phyloP scores from a whole-genome alignment of 768 basidiomycete species.

The Suillus brevipes region DNA sequence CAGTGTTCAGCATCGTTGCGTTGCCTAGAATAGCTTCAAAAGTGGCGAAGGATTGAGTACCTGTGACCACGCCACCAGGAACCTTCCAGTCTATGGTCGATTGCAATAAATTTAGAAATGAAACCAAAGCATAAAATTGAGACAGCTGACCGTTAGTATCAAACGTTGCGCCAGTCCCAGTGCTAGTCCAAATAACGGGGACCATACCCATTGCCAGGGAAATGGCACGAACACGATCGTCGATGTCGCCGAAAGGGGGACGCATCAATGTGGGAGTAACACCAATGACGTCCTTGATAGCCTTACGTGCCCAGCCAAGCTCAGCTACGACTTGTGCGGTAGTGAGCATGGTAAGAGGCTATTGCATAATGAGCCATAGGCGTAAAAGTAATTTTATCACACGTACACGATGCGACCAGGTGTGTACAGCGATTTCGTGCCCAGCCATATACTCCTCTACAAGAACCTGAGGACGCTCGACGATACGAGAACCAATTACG shows the following conservation, averaged over 20 bases:
- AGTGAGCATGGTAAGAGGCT: slow-evolving; percentile 69
- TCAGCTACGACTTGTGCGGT: slow-evolving; percentile 90
- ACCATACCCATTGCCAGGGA: slow-evolving; percentile 87
- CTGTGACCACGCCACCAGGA: slow-evolving; percentile 69
- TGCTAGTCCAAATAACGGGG: slow-evolving; percentile 87
- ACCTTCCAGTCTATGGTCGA: slow-evolving; percentile 76
- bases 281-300: slow-evolving; percentile 74
- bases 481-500: slow-evolving; percentile 81
- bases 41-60: slow-evolving; percentile 60
- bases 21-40: slow-evolving; percentile 77
- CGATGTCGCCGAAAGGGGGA: slow-evolving; percentile 83
- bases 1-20: slow-evolving; percentile 58
- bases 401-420: slow-evolving; percentile 82
- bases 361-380: slow-evolving; percentile 21
- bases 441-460: slow-evolving; percentile 79
- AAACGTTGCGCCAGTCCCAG: slow-evolving; percentile 53
- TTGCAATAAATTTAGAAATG: neutral
- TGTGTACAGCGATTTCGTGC: slow-evolving; percentile 83
- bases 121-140: neutral
- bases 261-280: slow-evolving; percentile 80
- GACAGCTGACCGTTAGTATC: slow-evolving; percentile 65
- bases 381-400: slow-evolving; percentile 8
- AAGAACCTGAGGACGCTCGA: slow-evolving; percentile 74
- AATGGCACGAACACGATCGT: slow-evolving; percentile 92
- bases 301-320: slow-evolving; percentile 87